phyloP scores from a whole-genome alignment of 1,284 basidiomycete genomes.

The Apiotrichum montevideense region DNA sequence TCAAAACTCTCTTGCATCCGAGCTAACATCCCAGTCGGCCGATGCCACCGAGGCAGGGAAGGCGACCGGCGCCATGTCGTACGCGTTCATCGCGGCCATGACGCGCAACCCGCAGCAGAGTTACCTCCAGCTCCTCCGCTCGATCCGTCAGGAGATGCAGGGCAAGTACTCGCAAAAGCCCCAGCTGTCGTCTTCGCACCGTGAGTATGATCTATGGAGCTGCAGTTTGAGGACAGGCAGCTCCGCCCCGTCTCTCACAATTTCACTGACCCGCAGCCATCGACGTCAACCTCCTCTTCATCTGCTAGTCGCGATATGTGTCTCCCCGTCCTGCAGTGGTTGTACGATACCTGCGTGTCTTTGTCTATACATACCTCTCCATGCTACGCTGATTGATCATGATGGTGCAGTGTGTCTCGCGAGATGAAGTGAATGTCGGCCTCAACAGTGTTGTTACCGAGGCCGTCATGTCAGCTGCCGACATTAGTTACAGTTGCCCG shows the following conservation, averaged over 20 bases:
- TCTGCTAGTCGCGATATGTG: conserved; percentile 10
- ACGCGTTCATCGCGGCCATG: conserved; percentile 64
- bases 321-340: too few species aligned
- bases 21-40: conserved; percentile 53
- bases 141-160: conserved; percentile 54
- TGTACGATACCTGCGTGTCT: too few species aligned
- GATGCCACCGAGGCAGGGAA: conserved; percentile 73
- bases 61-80: conserved; percentile 75
- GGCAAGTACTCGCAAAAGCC: conserved; percentile 78
- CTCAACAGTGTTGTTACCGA: too few species aligned
- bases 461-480: too few species aligned
- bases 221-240: not conserved
- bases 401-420: too few species aligned
- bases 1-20: too few species aligned
- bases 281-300: conserved; percentile 23
- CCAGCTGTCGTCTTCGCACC: conserved; percentile 52
- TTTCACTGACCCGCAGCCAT: conserved; percentile 12
- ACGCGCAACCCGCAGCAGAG: conserved; percentile 63
- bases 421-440: too few species aligned
- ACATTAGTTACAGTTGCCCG: too few species aligned
- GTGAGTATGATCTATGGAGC: conserved; percentile 18
- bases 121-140: conserved; percentile 70
- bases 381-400: not conserved
- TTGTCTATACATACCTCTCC: not conserved
- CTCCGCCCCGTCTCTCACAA: too few species aligned